A percentile compares a stretch with the other conserved stretches of the same genome.
These are phyloP conservation scores for Polytrichum commune DNA, from an alignment of 225 moss, liverwort and hornwort species.

Conservation along the genomic window DNA sequence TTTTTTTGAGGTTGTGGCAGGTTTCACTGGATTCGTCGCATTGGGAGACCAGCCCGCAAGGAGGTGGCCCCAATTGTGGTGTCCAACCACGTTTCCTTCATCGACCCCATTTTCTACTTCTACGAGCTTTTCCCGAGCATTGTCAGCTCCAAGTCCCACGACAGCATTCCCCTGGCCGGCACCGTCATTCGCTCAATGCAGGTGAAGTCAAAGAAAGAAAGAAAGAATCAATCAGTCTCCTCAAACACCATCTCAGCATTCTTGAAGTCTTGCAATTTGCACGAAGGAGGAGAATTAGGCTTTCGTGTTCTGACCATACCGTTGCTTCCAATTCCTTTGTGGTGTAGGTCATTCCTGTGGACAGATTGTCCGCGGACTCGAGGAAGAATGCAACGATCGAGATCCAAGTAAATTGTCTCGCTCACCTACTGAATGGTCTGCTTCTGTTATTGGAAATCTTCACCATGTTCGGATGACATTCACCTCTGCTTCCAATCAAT, in stretches of 20 bases:
- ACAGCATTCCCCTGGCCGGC: slow-evolving; percentile 69
- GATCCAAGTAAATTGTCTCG: slow-evolving; percentile 56
- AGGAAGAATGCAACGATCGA: slow-evolving; percentile 64
- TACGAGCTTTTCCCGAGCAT: slow-evolving; percentile 81
- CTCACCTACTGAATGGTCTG: background rate
- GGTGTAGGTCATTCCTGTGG: slow-evolving; percentile 75
- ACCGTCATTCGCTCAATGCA: slow-evolving; percentile 82
- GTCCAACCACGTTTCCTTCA: slow-evolving; percentile 86
- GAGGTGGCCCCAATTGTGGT: slow-evolving; percentile 88
- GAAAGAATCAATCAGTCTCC: too few species aligned
- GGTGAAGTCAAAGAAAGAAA: slow-evolving; percentile 18
- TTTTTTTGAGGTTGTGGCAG: slow-evolving; percentile 30
- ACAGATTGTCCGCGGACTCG: slow-evolving; percentile 70
- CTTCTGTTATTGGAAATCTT: background rate
- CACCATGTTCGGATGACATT: background rate
- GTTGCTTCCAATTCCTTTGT: background rate
- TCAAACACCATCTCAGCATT: too few species aligned
- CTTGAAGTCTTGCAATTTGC: too few species aligned
- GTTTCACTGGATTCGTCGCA: slow-evolving; percentile 85
- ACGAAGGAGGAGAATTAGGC: too few species aligned
- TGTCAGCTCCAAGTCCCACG: slow-evolving; percentile 88
- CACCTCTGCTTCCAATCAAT: background rate
- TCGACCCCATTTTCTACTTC: slow-evolving; percentile 80
- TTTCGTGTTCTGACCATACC: too few species aligned
- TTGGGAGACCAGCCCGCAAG: slow-evolving; percentile 65